Base-by-base conservation (phyloP, 169 alveolate genomes). In the Plasmodium adleri region DNA sequence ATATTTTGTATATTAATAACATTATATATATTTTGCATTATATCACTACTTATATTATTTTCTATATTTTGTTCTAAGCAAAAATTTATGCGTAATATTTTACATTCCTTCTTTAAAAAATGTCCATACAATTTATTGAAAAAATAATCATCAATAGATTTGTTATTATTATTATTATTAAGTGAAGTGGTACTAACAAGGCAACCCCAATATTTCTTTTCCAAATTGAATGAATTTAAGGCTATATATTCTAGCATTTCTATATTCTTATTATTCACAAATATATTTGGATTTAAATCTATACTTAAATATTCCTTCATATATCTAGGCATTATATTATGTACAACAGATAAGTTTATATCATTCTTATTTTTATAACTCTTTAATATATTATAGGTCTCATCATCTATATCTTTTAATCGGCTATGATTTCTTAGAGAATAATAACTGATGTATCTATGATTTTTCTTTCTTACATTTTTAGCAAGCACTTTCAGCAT, bases 191-290 rank as follows among this genome's bases (percentile, higher is more conserved):
- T 22, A 62, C 60, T 72, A 54, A 83, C 49, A 17, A 62, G 28
- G 15, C 83, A 60, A 24, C 91, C 91, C 91, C 91, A 83, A 58
- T 83, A 83, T 83, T 56, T 83, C 24, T 72, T 72, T 63, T 83
- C 83, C 52, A 83, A 83, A 62, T 83, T 56, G 32, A 83, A 83
- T 24, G 64, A 5, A 20, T 62, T 62, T 58, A 83, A 43, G 10
- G 85, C 85, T 62, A 26, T 83, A 12, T 67, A 39, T 67, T 83
- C 83, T 12, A 83, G 20, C 73, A 68, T 68, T 17, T 68, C 70
- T 20, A 52, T 56, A 83, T 56, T 52, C 3, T 15, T 58, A 28
- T 13, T 49, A 68, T 83, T 43, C 13, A 67, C 43, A 49, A 15
- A 22, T 2, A 67, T 47, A 28, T 39, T 83, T 68, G 56, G 68